phyloP scores from a whole-genome alignment of 2,329 filamentous ascomycete species.

The Waltergamsia citrina region DNA sequence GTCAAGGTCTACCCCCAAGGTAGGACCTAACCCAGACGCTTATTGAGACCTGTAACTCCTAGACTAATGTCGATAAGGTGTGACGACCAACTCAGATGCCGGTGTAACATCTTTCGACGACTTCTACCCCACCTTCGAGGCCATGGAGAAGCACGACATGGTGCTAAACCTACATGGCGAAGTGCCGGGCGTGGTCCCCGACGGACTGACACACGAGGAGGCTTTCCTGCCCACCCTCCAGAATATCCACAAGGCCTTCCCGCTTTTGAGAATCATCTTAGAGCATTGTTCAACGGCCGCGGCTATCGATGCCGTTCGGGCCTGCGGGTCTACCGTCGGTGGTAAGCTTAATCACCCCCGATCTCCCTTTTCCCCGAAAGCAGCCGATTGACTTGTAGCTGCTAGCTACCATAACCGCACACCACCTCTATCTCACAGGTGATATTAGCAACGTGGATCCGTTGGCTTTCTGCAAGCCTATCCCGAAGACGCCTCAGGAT shows the following conservation, averaged over 20 bases:
- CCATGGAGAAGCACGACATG: conserved; percentile 77
- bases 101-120: conserved; percentile 61
- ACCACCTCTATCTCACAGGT: conserved; percentile 73
- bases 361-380: too few species aligned
- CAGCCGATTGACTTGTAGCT: background rate
- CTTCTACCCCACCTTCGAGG: conserved; percentile 74
- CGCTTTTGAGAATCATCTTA: conserved; percentile 58
- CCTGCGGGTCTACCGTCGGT: conserved; percentile 68
- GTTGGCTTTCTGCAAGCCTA: conserved; percentile 64
- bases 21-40: too few species aligned
- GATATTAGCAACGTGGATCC: conserved; percentile 56
- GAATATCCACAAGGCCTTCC: conserved; percentile 66
- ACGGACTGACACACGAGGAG: conserved; percentile 33
- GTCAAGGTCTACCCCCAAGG: conserved; percentile 61
- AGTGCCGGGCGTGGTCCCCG: conserved; percentile 44
- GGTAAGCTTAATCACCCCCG: too few species aligned
- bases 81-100: conserved; percentile 57
- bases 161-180: conserved; percentile 94
- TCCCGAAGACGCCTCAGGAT: conserved; percentile 63
- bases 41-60: background rate
- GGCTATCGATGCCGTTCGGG: conserved; percentile 66
- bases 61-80: conserved; percentile 28
- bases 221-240: conserved; percentile 72
- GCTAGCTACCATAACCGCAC: conserved; percentile 68
- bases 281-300: conserved; percentile 86